These are phyloP conservation scores for Talinum fruticosum DNA, from an alignment of 148 eudicot genomes.

Conservation along the genomic window DNA sequence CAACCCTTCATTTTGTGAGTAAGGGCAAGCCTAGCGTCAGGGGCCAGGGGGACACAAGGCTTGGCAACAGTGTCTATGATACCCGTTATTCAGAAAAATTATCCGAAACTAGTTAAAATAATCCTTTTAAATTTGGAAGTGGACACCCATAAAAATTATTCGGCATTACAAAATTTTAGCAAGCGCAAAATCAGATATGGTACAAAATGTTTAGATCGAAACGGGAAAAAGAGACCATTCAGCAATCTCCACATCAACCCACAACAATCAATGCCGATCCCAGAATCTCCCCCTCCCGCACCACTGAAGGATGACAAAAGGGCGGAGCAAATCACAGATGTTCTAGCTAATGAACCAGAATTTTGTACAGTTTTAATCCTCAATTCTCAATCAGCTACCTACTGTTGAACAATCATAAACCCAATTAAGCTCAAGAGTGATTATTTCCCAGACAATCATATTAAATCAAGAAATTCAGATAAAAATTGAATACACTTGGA, in stretches of 20 bases:
- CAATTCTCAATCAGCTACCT: background rate
- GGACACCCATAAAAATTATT: too few species aligned
- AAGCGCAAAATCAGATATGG: too few species aligned
- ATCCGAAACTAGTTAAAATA: too few species aligned
- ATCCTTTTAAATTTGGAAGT: too few species aligned
- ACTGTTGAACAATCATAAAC: background rate
- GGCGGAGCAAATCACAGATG: background rate
- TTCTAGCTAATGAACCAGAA: background rate
- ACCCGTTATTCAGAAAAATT: too few species aligned
- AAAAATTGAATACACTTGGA: background rate
- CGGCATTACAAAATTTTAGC: too few species aligned
- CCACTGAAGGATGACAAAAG: background rate
- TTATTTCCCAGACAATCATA: background rate
- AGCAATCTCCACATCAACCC: background rate
- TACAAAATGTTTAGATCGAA: background rate
- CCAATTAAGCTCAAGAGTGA: background rate
- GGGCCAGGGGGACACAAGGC: too few species aligned
- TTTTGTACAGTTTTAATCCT: background rate
- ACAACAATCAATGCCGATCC: background rate
- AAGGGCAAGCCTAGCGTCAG: background rate
- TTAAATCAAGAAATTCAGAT: background rate
- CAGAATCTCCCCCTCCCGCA: background rate
- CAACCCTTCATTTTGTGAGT: background rate
- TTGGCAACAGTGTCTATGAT: too few species aligned
- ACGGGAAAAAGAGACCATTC: background rate